Evolutionary conservation across 805 yeast genomes (phyloP), one percentile per base, ranked within the genome.

Genomic region (Hanseniaspora taiwanica): DNA sequence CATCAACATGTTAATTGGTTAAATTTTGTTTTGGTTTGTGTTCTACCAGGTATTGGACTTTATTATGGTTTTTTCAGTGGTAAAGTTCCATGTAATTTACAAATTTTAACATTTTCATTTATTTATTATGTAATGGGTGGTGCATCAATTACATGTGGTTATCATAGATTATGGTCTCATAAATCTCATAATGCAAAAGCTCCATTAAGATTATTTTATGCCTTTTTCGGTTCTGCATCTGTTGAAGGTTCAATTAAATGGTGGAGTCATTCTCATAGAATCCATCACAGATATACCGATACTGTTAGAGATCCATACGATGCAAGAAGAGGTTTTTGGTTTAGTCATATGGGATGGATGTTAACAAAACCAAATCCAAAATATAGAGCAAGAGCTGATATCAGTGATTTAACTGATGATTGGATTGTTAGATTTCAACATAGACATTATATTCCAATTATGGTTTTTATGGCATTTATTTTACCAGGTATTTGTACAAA

Each of bases 271-370:
- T 71, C 81, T 39, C 93, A 82, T 63, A 73, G 93, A 71, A 70
- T 81, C 42, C 93, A 82, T 59, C 93, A 82, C 64, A 71, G 93
- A 65, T 82, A 80, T 62, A 81, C 91, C 4, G 93, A 82, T 62
- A 82, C 91, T 21, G 55, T 59, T 42, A 74, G 89, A 66, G 93
- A 82, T 60, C 93, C 93, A 39, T 82, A 81, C 55, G 91, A 82
- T 56, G 91, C 93, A 16, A 72, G 87, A 65, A 68, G 66, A 53
- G 93, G 93, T 14, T 76, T 81, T 59, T 81, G 87, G 85, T 82
- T 71, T 56, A 74, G 84, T 23, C 93, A 82, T 64, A 65, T 82
- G 66, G 89, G 89, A 33, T 82, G 93, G 93, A 80, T 82, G 89
- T 66, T 82, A 47, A 55, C 68, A 43, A 76, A 78, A 59, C 82